These are phyloP conservation scores for Astragalus glycyphyllos DNA, from an alignment of 306 rosid species.

Conservation along the genomic window DNA sequence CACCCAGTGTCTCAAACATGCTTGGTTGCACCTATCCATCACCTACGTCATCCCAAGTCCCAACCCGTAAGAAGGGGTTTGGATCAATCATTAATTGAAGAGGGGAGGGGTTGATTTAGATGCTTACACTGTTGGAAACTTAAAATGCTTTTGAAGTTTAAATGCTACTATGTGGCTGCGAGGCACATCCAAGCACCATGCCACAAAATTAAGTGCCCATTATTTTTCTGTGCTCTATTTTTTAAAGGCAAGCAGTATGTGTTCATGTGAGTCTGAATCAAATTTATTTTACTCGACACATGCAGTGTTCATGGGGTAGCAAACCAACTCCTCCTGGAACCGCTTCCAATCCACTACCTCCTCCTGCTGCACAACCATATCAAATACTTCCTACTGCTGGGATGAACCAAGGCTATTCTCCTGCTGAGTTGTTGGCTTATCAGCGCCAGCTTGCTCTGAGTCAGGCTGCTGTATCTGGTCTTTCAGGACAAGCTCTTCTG, in stretches of 20 bases:
- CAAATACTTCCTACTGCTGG: constrained; percentile 68
- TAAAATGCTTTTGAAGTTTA: constrained; percentile 1
- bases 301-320: constrained; percentile 74
- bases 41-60: no score
- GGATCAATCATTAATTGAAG: no score
- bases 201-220: neutral
- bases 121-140: constrained; percentile 10
- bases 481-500: constrained; percentile 67
- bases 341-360: constrained; percentile 58
- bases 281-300: constrained; percentile 15
- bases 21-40: no score
- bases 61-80: no score
- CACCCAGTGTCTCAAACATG: no score
- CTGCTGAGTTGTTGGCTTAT: constrained; percentile 75
- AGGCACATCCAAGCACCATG: constrained; percentile 17
- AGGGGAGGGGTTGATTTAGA: no score
- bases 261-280: neutral
- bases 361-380: constrained; percentile 69
- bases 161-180: constrained; percentile 20
- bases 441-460: constrained; percentile 78
- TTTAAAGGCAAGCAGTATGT: constrained; percentile 23
- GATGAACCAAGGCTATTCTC: constrained; percentile 76
- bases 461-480: constrained; percentile 74
- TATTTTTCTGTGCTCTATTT: neutral
- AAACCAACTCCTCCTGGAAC: constrained; percentile 74